Evolutionary conservation across 768 basidiomycete genomes (phyloP).

Genomic region (Leccinum truebloodii): DNA sequence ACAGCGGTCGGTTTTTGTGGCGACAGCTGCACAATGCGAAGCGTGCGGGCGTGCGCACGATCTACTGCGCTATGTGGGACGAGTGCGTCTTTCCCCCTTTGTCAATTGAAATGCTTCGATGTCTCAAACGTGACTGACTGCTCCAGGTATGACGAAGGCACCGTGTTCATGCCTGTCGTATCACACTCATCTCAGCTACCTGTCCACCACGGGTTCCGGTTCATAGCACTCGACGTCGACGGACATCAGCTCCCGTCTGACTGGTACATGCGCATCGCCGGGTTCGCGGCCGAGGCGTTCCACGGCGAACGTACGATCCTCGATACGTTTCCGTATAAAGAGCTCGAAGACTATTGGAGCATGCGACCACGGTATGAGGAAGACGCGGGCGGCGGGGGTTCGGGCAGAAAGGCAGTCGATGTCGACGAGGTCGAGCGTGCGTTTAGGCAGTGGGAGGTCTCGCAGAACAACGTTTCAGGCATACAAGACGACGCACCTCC

Average conservation of each 20-base stretch:
- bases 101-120: neutral
- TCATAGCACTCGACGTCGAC: constrained; percentile 77
- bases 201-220: constrained; percentile 53
- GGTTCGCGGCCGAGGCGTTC: constrained; percentile 68
- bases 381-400: constrained; percentile 4
- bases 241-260: constrained; percentile 77
- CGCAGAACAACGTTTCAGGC: constrained; percentile 13
- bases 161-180: constrained; percentile 76
- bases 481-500: constrained; percentile 58
- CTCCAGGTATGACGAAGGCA: constrained; percentile 79
- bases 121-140: constrained; percentile 3
- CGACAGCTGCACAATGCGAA: constrained; percentile 72
- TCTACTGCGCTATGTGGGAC: constrained; percentile 90
- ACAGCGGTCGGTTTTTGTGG: constrained; percentile 80
- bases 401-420: constrained; percentile 25
- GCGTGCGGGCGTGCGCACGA: constrained; percentile 56
- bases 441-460: constrained; percentile 48
- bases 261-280: constrained; percentile 84
- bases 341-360: constrained; percentile 75
- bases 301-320: constrained; percentile 62
- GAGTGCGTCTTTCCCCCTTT: constrained; percentile 45
- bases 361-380: constrained; percentile 58
- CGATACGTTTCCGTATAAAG: constrained; percentile 68
- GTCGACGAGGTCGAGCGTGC: constrained; percentile 22
- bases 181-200: constrained; percentile 60